phyloP scores from a whole-genome alignment of 2,329 filamentous ascomycete species.

The Fusarium proliferatum region DNA sequence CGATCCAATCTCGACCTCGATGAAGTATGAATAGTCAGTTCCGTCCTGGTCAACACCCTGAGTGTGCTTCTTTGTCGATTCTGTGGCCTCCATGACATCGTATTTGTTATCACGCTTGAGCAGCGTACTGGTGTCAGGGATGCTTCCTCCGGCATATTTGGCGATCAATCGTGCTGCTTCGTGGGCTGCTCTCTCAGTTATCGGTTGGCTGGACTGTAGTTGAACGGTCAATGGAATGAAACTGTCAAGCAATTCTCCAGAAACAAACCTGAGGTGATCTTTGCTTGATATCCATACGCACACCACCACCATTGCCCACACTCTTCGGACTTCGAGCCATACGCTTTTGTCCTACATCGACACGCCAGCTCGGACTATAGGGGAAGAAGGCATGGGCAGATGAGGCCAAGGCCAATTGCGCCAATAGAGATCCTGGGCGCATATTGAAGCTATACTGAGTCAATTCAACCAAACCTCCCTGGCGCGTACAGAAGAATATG shows the following conservation, averaged over 20 bases:
- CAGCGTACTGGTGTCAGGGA: slow-evolving; percentile 26
- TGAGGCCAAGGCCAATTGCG: slow-evolving; percentile 60
- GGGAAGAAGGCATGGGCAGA: slow-evolving; percentile 61
- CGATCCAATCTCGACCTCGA: slow-evolving; percentile 67
- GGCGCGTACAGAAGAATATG: neutral
- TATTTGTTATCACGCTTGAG: slow-evolving; percentile 60
- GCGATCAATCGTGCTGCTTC: slow-evolving; percentile 52
- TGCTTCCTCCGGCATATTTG: slow-evolving; percentile 51
- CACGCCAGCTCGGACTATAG: slow-evolving; percentile 54
- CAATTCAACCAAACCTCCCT: slow-evolving; percentile 12
- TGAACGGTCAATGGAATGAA: slow-evolving; percentile 21
- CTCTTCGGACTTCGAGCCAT: slow-evolving; percentile 40
- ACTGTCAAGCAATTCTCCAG: neutral
- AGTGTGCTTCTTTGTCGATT: slow-evolving; percentile 59
- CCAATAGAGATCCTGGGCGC: slow-evolving; percentile 53
- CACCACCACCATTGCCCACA: slow-evolving; percentile 30
- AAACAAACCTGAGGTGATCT: slow-evolving; percentile 49
- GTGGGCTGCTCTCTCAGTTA: slow-evolving; percentile 51
- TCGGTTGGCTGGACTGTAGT: slow-evolving; percentile 48
- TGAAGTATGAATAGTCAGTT: slow-evolving; percentile 74
- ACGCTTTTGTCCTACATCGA: slow-evolving; percentile 43
- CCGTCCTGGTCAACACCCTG: slow-evolving; percentile 72
- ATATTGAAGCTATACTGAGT: slow-evolving; percentile 49
- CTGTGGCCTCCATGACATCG: slow-evolving; percentile 57
- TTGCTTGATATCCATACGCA: slow-evolving; percentile 57